Evolutionary conservation across 1,284 basidiomycete genomes (phyloP).

Genomic region (Polyporus tsugae): DNA sequence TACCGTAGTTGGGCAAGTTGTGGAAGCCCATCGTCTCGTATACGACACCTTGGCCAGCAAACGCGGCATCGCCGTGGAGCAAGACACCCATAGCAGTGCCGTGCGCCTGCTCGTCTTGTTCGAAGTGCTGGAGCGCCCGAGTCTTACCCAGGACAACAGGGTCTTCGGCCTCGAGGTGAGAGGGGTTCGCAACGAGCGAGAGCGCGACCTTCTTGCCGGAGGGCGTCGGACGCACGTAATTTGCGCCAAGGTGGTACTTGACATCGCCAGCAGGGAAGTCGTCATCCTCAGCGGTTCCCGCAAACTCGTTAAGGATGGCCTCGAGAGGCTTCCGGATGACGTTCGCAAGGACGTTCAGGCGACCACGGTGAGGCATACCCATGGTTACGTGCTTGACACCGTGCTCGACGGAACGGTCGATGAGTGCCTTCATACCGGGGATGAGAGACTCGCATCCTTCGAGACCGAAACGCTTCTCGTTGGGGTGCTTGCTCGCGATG

Average conservation of each 20-base stretch:
- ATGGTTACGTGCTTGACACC: slow-evolving; percentile 97
- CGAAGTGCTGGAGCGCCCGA: slow-evolving; percentile 95
- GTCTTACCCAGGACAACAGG: slow-evolving; percentile 99
- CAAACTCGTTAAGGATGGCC: slow-evolving; percentile 98
- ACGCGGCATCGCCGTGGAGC: slow-evolving; percentile 98
- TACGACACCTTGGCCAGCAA: slow-evolving; percentile 98
- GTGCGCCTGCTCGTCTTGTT: slow-evolving; percentile 83
- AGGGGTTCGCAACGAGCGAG: slow-evolving; percentile 98
- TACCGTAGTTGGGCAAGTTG: slow-evolving; percentile 94
- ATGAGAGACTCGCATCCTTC: slow-evolving; percentile 98
- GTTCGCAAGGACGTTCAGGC: slow-evolving; percentile 97
- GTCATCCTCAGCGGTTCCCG: slow-evolving; percentile 73
- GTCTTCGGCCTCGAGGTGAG: slow-evolving; percentile 97
- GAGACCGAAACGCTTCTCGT: slow-evolving; percentile 99
- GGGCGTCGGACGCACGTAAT: slow-evolving; percentile 98
- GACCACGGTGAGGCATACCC: slow-evolving; percentile 99
- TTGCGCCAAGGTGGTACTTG: slow-evolving; percentile 99
- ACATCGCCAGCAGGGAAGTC: slow-evolving; percentile 95
- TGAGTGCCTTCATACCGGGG: slow-evolving; percentile 99
- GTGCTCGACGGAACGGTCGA: slow-evolving; percentile 96
- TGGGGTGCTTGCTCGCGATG: slow-evolving; percentile 98
- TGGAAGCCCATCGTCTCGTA: slow-evolving; percentile 99
- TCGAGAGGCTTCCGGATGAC: slow-evolving; percentile 99
- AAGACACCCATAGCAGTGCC: slow-evolving; percentile 92
- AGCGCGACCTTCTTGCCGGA: slow-evolving; percentile 98